Evolutionary conservation across 495 filamentous ascomycete genomes (phyloP).

Genomic region (Penicillium arizonense): DNA sequence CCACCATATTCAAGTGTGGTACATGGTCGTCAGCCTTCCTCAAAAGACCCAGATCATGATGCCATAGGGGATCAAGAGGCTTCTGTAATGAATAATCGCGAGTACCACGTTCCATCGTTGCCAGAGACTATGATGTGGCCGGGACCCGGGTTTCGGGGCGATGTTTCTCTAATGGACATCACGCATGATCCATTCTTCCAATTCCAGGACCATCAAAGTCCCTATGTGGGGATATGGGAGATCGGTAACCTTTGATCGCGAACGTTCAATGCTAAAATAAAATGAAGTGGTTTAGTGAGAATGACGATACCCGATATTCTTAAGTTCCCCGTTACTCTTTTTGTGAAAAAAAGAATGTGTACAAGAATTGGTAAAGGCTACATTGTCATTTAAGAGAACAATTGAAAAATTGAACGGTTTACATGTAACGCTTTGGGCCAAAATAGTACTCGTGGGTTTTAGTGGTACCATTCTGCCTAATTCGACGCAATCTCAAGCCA

Average conservation of each 20-base stretch:
- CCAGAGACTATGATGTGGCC: constrained; percentile 12
- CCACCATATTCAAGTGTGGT: constrained; percentile 24
- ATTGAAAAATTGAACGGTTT: too few relatives aligned
- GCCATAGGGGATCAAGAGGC: not conserved
- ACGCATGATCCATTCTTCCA: constrained; percentile 29
- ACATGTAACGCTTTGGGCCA: too few relatives aligned
- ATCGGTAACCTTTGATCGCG: constrained; percentile 25
- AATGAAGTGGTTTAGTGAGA: too few relatives aligned
- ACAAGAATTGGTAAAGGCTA: too few relatives aligned
- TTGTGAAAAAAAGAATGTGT: too few relatives aligned
- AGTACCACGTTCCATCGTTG: constrained; percentile 1
- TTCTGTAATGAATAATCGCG: not conserved
- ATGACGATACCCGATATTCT: too few relatives aligned
- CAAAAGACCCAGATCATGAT: constrained; percentile 4
- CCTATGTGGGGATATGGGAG: constrained; percentile 27
- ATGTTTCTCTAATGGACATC: constrained; percentile 37
- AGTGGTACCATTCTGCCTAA: too few relatives aligned
- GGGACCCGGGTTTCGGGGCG: constrained; percentile 7
- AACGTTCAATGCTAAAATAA: not conserved
- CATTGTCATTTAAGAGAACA: too few relatives aligned
- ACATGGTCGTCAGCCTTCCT: not conserved
- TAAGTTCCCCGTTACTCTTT: too few relatives aligned
- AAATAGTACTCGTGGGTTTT: too few relatives aligned
- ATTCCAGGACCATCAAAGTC: constrained; percentile 27
- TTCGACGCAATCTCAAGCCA: too few relatives aligned